Base-by-base conservation (phyloP, 352 stramenopile genomes). In the Phytopythium aichiense region DNA sequence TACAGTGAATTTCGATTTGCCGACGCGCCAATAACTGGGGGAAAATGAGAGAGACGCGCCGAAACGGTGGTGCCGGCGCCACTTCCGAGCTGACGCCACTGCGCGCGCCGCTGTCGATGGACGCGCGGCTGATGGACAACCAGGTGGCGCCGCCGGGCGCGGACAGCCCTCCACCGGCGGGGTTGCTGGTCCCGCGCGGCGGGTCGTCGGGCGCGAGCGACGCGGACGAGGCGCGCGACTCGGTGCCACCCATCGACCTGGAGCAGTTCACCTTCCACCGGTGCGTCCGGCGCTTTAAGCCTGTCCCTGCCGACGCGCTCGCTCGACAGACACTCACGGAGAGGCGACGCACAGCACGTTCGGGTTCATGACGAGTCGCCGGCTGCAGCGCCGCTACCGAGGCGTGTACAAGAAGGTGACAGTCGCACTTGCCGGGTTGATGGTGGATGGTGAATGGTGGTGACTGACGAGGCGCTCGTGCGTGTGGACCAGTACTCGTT, bases 321-420 rank as follows among this genome's bases (percentile, higher is more conserved):
- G 25, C 25, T 30, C 25, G 25, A 30, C 1, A 3, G 25, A 30
- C 25, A 30, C 25, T 38, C 2, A 38, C 33, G 33, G 33, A 38
- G 33, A 7, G 33, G 33, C 33, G 33, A 38, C 33, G 33, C 7
- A 9, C 62, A 89, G 69, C 50, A 72, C 77, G 30, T 85, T 88
- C 53, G 73, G 68, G 20, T 55, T 85, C 42, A 88, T 88, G 76
- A 84, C 73, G 12, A 76, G 79, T 38, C 72, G 79, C 9, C 67
- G 79, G 31, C 65, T 87, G 18, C 74, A 85, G 58, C 77, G 79
- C 16, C 67, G 73, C 18, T 88, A 85, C 56, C 67, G 64, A 64
- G 79, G 79, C 46, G 77, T 88, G 28, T 88, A 88, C 55, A 70
- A 72, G 43, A 73, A 85, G 69, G 74, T 75, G 63, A 13, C 3